These are phyloP conservation scores for Hirschioporus abietinus DNA, from an alignment of 768 basidiomycete genomes.

Conservation along the genomic window DNA sequence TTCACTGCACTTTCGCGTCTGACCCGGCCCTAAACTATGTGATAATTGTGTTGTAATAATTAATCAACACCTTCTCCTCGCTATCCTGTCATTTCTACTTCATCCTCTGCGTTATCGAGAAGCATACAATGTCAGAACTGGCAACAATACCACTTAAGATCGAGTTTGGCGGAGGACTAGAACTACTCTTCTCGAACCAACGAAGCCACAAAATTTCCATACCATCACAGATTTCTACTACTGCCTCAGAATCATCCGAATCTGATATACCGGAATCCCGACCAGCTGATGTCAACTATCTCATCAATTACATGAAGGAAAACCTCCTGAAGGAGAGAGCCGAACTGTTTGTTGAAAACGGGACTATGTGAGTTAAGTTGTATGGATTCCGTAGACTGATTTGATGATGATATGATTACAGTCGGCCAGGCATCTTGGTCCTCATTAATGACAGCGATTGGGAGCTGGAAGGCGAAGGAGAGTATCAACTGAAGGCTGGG, in stretches of 20 bases:
- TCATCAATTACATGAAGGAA: conserved; percentile 74
- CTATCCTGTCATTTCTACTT: no score
- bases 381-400: neutral
- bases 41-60: no score
- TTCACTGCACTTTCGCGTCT: no score
- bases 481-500: conserved; percentile 66
- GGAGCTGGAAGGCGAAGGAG: conserved; percentile 94
- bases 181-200: conserved; percentile 73
- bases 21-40: no score
- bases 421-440: conserved; percentile 94
- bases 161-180: conserved; percentile 82
- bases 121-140: neutral
- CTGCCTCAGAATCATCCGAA: conserved; percentile 22
- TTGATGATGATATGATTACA: conserved; percentile 23
- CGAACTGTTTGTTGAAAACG: conserved; percentile 85
- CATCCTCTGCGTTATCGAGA: neutral
- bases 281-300: conserved; percentile 61
- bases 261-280: conserved; percentile 24
- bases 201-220: conserved; percentile 54
- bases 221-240: conserved; percentile 39
- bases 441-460: conserved; percentile 97
- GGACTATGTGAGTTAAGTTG: conserved; percentile 64
- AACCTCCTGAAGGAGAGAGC: conserved; percentile 77
- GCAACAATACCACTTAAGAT: conserved; percentile 41
- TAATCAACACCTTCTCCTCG: no score